These are phyloP conservation scores for Lactarius deliciosus DNA, from an alignment of 768 basidiomycete species.

Conservation along the genomic window DNA sequence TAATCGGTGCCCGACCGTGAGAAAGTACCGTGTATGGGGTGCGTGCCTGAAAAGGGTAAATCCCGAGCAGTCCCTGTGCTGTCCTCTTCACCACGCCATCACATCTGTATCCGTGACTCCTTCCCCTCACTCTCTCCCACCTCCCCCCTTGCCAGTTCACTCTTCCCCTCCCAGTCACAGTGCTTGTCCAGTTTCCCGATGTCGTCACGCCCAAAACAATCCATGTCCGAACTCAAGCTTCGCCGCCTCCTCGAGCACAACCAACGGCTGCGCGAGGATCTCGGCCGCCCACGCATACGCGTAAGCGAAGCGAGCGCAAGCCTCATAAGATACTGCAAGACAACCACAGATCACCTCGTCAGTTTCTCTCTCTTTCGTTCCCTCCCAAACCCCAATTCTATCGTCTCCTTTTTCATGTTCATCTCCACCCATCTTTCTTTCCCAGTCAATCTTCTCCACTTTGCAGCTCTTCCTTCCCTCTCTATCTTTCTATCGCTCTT, in stretches of 20 bases:
- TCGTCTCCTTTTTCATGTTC: neutral
- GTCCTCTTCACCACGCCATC: constrained; percentile 4
- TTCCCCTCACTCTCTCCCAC: neutral
- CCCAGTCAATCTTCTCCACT: neutral
- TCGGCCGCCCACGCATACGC: constrained; percentile 65
- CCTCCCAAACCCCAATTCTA: neutral
- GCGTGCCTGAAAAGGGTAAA: neutral
- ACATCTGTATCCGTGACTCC: neutral
- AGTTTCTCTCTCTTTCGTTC: constrained; percentile 30
- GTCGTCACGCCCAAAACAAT: constrained; percentile 66
- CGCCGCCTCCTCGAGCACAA: constrained; percentile 75
- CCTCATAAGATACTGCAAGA: constrained; percentile 71
- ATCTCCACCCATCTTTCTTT: neutral
- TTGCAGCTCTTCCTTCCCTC: neutral
- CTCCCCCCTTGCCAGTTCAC: neutral
- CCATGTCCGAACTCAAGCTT: constrained; percentile 81
- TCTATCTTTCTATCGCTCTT: neutral
- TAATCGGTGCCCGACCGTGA: neutral
- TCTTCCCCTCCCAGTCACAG: neutral
- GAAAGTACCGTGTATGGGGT: neutral
- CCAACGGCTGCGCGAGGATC: constrained; percentile 66
- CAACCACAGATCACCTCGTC: constrained; percentile 68
- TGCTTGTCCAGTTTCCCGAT: constrained; percentile 34
- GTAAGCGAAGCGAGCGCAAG: constrained; percentile 73
- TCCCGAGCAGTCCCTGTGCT: neutral